A percentile compares a stretch with the other conserved stretches of the same genome.
These are phyloP conservation scores for Dichotomopilus funicola DNA, from an alignment of 2,329 filamentous ascomycete genomes.

Conservation along the genomic window DNA sequence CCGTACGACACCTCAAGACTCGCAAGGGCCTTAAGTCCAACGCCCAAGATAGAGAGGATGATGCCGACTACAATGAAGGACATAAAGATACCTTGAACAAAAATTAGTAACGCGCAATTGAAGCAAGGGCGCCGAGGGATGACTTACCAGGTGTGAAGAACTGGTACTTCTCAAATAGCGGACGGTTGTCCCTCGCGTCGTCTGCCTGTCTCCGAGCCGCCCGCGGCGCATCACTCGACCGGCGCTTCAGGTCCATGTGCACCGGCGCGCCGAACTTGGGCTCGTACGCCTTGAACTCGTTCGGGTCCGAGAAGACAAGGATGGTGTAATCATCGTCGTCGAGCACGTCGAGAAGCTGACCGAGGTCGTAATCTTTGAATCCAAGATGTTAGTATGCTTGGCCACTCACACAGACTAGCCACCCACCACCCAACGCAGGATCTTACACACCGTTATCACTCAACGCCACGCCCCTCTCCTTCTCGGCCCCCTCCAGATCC, in stretches of 20 bases:
- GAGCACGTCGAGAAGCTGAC: constrained; percentile 39
- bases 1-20: constrained; percentile 87
- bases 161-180: constrained; percentile 87
- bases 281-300: constrained; percentile 52
- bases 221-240: constrained; percentile 28
- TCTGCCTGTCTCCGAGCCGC: constrained; percentile 29
- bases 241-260: constrained; percentile 69
- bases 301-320: constrained; percentile 63
- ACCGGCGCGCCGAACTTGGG: constrained; percentile 55
- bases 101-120: not conserved
- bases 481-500: constrained; percentile 32
- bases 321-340: constrained; percentile 58
- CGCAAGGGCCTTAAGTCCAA: constrained; percentile 67
- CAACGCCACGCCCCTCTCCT: constrained; percentile 43
- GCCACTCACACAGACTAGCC: not conserved
- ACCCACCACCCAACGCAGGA: not conserved
- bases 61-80: constrained; percentile 64
- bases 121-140: no score
- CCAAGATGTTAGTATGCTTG: constrained; percentile 8
- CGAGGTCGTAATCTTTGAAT: constrained; percentile 44
- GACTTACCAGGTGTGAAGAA: constrained; percentile 79
- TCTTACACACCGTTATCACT: constrained; percentile 41
- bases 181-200: constrained; percentile 37
- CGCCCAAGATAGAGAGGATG: constrained; percentile 69
- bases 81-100: constrained; percentile 74